Conservation (phyloP, 23 red algal genomes). For the Gracilaria gracilis region DNA sequence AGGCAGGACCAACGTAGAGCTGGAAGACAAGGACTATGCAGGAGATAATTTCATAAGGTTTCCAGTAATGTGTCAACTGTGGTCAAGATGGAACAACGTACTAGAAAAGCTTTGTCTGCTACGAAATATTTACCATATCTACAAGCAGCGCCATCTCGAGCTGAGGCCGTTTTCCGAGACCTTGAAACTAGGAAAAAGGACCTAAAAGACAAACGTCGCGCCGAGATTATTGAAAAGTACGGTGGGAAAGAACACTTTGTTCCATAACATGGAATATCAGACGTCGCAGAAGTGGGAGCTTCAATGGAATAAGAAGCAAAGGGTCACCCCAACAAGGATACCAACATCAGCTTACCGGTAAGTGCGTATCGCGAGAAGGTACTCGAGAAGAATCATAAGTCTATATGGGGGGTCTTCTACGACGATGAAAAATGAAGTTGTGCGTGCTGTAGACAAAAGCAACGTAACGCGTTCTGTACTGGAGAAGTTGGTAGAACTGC, state of each 20-base stretch:
- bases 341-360: slow-evolving; percentile 24
- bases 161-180: slow-evolving; percentile 80
- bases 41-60: slow-evolving; percentile 90
- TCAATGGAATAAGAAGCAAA: slow-evolving; percentile 63
- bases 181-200: slow-evolving; percentile 69
- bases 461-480: slow-evolving; percentile 53
- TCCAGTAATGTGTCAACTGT: slow-evolving; percentile 76
- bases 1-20: slow-evolving; percentile 75
- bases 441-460: slow-evolving; percentile 80
- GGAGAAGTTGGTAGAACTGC: slow-evolving; percentile 60
- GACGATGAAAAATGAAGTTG: slow-evolving; percentile 81
- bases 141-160: slow-evolving; percentile 82
- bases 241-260: slow-evolving; percentile 75
- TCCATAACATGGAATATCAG: slow-evolving; percentile 42
- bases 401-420: slow-evolving; percentile 89
- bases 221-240: slow-evolving; percentile 80
- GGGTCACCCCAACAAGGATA: slow-evolving; percentile 22
- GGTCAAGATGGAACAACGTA: slow-evolving; percentile 74
- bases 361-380: slow-evolving; percentile 89
- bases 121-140: slow-evolving; percentile 80
- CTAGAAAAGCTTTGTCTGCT: slow-evolving; percentile 60
- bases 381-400: slow-evolving; percentile 78
- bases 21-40: slow-evolving; percentile 90
- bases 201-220: slow-evolving; percentile 51
- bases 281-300: slow-evolving; percentile 52